Base-by-base conservation (phyloP, 1,284 basidiomycete species). In the Tremellales sp. region DNA sequence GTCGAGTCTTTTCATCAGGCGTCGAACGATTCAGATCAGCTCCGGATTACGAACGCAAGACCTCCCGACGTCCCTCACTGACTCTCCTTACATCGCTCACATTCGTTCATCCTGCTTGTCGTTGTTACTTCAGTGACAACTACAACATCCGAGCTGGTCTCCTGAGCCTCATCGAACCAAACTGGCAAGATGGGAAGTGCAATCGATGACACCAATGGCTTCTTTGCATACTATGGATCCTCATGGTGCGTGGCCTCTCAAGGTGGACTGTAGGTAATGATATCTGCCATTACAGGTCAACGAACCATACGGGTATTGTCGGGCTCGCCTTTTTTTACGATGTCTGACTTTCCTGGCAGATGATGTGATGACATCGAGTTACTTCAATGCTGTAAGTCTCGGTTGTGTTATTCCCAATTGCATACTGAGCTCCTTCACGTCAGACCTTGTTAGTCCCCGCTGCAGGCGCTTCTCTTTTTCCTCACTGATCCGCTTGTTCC, bases 171-270 rank as follows among this genome's bases (percentile, higher is more conserved):
- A 14, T 5, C 21, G 3, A 22, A 18, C 14, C 21, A 21, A 43
- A 22, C 21, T 19, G 22, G 33, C 34, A 45, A 38, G 22, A 61
- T 61, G 59, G 50, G 51, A 19, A 61, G 54, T 6, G 43, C 46
- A 2, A 47, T 57, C n/a, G 60, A 62, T 40, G 58, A 62, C 47
- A 39, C 41, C 13, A 46, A 60, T 43, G 35, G 36, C 9, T 50
- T 54, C 34, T 43, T 60, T 22, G 44, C 38, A 3, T 62, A 51
- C 50, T 43, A 38, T 24, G 56, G 58, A 10, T 26, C 48, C 13
- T 48, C 51, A n/a, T 61, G 57, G 60, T 59, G 37, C 45, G 58
- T 51, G n/a, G 19, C 19, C 2, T n/a, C 24, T 6, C 14, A 4
- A 14, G 7, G 14, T 41, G 7, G n/a, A 31, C 16, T n/a, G n/a